Conservation (phyloP, 2,329 filamentous ascomycete genomes). For the Clarireedia homoeocarpa region DNA sequence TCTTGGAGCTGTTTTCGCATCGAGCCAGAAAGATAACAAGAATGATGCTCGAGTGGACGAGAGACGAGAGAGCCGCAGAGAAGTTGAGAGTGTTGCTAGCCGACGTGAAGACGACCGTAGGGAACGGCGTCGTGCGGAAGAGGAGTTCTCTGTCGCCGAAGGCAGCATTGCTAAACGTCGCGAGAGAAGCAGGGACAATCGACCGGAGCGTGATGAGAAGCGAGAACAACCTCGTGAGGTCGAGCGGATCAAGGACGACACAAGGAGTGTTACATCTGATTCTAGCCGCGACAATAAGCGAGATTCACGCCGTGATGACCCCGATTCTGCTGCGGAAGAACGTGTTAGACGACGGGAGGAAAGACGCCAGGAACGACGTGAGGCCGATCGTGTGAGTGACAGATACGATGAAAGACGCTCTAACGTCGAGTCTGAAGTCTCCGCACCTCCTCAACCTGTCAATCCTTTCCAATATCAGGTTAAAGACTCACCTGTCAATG, state of each 20-base stretch:
- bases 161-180: constrained; percentile 14
- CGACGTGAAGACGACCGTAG: constrained; percentile 16
- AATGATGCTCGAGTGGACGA: constrained; percentile 20
- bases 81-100: neutral
- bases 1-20: constrained; percentile 39
- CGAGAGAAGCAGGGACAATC: constrained; percentile 16
- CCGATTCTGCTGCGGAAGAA: constrained; percentile 26
- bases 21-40: constrained; percentile 29
- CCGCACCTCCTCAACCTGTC: constrained; percentile 24
- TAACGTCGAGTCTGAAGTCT: constrained; percentile 27
- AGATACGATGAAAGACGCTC: constrained; percentile 15
- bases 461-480: constrained; percentile 55
- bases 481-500: constrained; percentile 39
- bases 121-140: constrained; percentile 8
- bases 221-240: constrained; percentile 22
- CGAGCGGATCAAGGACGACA: constrained; percentile 16
- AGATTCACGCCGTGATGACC: constrained; percentile 25
- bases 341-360: constrained; percentile 26
- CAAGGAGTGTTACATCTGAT: constrained; percentile 15
- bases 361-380: constrained; percentile 27
- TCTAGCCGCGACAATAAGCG: constrained; percentile 20
- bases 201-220: constrained; percentile 18
- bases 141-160: constrained; percentile 8
- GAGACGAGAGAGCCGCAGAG: neutral
- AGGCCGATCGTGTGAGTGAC: constrained; percentile 15